A percentile compares a stretch with the other conserved stretches of the same genome.
These are phyloP conservation scores for Paraphoma chrysanthemicola DNA, from an alignment of 2,329 filamentous ascomycete genomes.

Conservation along the genomic window DNA sequence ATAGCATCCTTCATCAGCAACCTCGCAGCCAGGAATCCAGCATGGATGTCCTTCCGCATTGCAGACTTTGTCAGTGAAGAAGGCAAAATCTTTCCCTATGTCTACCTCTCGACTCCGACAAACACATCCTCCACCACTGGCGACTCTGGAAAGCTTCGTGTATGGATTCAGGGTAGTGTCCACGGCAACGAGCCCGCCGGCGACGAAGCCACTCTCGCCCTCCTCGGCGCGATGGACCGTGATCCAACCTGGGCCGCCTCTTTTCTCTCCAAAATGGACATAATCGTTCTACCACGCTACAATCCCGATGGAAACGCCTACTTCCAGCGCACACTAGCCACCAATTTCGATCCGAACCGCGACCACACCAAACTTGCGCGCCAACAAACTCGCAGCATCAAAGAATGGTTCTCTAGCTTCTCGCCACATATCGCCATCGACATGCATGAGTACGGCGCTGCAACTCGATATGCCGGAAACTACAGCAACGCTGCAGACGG, in stretches of 20 bases:
- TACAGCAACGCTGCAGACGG: constrained; percentile 46
- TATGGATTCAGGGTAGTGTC: constrained; percentile 47
- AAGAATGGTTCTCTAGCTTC: constrained; percentile 38
- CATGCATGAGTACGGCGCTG: constrained; percentile 46
- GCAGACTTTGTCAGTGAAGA: constrained; percentile 44
- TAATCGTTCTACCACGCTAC: constrained; percentile 45
- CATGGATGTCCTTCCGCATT: constrained; percentile 38
- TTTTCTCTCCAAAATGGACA: constrained; percentile 43
- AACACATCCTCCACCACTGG: constrained; percentile 8
- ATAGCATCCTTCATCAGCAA: constrained; percentile 33
- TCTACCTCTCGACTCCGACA: constrained; percentile 30
- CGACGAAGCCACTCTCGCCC: constrained; percentile 43
- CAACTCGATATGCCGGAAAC: constrained; percentile 30
- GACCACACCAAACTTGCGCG: constrained; percentile 47
- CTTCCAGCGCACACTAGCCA: constrained; percentile 45
- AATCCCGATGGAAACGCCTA: constrained; percentile 47
- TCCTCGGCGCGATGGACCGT: constrained; percentile 44
- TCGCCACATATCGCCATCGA: constrained; percentile 45
- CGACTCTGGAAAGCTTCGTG: constrained; percentile 35
- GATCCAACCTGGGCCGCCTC: constrained; percentile 39
- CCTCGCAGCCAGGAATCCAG: constrained; percentile 38
- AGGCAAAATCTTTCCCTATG: constrained; percentile 40
- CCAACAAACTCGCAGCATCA: constrained; percentile 46
- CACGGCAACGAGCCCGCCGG: constrained; percentile 50
- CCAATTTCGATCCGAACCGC: constrained; percentile 48